Evolutionary conservation across 2,329 filamentous ascomycete species (phyloP).

Genomic region (Curvularia spicifera): DNA sequence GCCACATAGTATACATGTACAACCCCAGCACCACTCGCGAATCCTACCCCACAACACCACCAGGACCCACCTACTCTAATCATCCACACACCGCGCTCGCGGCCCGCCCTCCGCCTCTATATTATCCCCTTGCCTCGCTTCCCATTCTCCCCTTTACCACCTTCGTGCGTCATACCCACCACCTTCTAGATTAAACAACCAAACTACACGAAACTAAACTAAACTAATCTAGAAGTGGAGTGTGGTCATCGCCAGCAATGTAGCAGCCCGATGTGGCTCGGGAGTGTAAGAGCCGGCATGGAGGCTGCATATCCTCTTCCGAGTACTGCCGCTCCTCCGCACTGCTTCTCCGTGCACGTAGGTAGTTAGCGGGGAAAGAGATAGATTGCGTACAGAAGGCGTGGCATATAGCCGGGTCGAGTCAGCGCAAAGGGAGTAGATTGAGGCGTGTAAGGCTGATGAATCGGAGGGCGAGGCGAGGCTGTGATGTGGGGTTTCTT

Average conservation of each 20-base stretch:
- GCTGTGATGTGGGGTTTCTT: neutral
- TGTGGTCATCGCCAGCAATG: too few species aligned
- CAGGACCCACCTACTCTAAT: neutral
- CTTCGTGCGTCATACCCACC: conserved; percentile 2
- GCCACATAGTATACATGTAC: too few species aligned
- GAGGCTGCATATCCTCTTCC: conserved; percentile 1
- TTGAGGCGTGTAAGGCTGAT: too few species aligned
- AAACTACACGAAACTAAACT: too few species aligned
- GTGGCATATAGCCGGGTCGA: conserved; percentile 28
- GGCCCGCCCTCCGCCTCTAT: conserved; percentile 24
- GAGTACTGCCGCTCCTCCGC: too few species aligned
- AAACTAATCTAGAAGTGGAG: too few species aligned
- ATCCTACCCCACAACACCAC: too few species aligned
- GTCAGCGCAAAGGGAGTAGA: conserved; percentile 10
- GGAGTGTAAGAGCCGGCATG: conserved; percentile 35
- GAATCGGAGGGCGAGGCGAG: too few species aligned
- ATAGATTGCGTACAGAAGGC: conserved; percentile 19
- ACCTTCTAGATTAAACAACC: neutral
- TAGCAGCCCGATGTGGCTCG: conserved; percentile 23
- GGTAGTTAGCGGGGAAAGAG: conserved; percentile 17
- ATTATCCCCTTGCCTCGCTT: conserved; percentile 21
- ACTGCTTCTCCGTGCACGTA: neutral
- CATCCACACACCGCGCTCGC: neutral
- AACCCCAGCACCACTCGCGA: too few species aligned
- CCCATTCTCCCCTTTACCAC: neutral